Conservation (phyloP, 1,139 yeast species). For the Taphrina wiesneri region DNA sequence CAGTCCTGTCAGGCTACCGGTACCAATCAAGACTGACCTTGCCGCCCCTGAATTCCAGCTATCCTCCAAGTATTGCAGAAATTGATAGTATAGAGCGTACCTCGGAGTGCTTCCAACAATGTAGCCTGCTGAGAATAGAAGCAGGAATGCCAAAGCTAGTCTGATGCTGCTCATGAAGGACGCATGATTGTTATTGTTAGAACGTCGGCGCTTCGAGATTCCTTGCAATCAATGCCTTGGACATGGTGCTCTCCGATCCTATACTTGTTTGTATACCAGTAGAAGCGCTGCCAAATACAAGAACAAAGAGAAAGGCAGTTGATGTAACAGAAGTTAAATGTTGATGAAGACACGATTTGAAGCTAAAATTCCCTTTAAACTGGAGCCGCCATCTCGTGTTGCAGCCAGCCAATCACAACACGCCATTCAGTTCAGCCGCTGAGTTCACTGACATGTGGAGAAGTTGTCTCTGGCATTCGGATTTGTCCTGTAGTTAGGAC, state of each 20-base stretch:
- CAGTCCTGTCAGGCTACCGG: neutral
- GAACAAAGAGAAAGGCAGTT: too few species aligned
- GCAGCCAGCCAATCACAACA: neutral
- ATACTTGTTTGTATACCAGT: too few species aligned
- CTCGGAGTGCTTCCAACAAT: conserved; percentile 20
- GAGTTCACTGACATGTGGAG: neutral
- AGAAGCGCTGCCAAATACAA: neutral
- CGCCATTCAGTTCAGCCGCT: neutral
- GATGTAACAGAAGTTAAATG: too few species aligned
- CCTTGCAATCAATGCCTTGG: neutral
- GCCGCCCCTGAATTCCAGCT: neutral
- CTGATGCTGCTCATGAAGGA: conserved; percentile 16
- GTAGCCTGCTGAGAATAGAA: conserved; percentile 15
- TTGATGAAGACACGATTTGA: too few species aligned
- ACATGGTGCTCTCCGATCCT: too few species aligned
- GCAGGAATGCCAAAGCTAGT: conserved; percentile 13
- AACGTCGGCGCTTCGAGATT: neutral
- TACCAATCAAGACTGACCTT: neutral
- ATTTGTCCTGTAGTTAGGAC: too few species aligned
- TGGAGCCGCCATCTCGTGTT: neutral
- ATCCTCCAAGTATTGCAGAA: neutral
- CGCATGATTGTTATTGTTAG: neutral
- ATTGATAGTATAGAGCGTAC: neutral
- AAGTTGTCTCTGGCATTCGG: too few species aligned
- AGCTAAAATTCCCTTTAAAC: neutral